phyloP scores from a whole-genome alignment of 2,329 filamentous ascomycete species.

The Pseudopithomyces chartarum region DNA sequence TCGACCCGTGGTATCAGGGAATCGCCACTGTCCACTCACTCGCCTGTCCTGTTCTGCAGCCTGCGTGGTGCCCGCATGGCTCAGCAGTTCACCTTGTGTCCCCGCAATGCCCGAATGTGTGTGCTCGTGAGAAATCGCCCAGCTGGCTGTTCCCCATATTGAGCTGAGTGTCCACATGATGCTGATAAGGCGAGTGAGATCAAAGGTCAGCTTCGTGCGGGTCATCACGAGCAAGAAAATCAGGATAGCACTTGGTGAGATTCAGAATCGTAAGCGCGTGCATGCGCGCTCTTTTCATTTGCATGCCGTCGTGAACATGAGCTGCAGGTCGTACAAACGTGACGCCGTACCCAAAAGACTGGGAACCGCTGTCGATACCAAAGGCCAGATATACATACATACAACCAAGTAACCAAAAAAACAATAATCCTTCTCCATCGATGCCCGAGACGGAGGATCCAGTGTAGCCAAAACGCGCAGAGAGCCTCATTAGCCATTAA shows the following conservation, averaged over 20 bases:
- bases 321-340: constrained; percentile 6
- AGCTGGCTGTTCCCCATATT: constrained; percentile 1
- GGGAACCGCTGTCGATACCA: constrained; percentile 14
- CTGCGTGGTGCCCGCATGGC: not conserved
- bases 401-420: constrained; percentile 10
- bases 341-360: constrained; percentile 1
- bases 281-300: constrained; percentile 6
- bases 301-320: constrained; percentile 11
- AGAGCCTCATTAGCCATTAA: constrained; percentile 15
- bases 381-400: constrained; percentile 10
- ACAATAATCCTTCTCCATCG: constrained; percentile 12
- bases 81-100: constrained; percentile 3
- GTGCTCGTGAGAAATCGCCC: constrained; percentile 2
- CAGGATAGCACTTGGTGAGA: not conserved
- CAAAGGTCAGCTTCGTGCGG: constrained; percentile 7
- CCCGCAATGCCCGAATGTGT: not conserved
- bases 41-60: too few species aligned
- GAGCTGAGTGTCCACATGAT: constrained; percentile 17
- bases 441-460: constrained; percentile 1
- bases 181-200: constrained; percentile 11
- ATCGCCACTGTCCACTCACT: not conserved
- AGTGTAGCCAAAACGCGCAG: constrained; percentile 11
- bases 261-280: constrained; percentile 9
- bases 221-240: constrained; percentile 7
- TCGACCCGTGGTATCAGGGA: not conserved